Evolutionary conservation across 176 grass and related monocot genomes (phyloP).

Genomic region (sorghum (Sorghum bicolor)): DNA sequence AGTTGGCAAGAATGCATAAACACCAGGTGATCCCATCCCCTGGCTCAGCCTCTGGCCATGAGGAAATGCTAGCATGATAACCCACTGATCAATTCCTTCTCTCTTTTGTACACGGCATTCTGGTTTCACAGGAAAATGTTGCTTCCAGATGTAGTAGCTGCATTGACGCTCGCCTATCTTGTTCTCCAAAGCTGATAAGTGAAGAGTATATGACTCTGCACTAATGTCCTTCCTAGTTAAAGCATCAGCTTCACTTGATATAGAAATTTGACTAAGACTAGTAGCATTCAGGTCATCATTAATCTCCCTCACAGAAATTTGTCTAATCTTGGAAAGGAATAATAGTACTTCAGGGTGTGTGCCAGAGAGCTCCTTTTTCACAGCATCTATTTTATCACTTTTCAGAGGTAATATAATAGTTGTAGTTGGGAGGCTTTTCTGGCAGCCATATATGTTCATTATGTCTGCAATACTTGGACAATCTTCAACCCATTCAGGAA

Average conservation of each 20-base stretch:
- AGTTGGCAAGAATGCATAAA: conserved; percentile 58
- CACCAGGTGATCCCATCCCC: conserved; percentile 22
- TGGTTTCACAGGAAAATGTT: conserved; percentile 36
- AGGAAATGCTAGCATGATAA: conserved; percentile 47
- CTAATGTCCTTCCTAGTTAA: conserved; percentile 32
- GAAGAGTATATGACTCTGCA: conserved; percentile 43
- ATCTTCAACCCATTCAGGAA: conserved; percentile 69
- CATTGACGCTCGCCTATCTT: conserved; percentile 18
- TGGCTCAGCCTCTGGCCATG: conserved; percentile 39
- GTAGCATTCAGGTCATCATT: conserved; percentile 16
- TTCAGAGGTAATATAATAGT: conserved; percentile 72
- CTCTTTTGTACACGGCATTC: conserved; percentile 31
- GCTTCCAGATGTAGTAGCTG: conserved; percentile 56
- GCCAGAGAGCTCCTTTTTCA: conserved; percentile 49
- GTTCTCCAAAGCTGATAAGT: conserved; percentile 30
- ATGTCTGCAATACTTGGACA: conserved; percentile 45
- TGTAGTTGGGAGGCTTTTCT: conserved; percentile 54
- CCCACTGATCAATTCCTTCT: conserved; percentile 33
- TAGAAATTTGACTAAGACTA: conserved; percentile 38
- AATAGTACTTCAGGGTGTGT: conserved; percentile 49
- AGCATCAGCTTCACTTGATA: conserved; percentile 43
- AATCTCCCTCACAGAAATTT: conserved; percentile 33
- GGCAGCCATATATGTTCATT: conserved; percentile 36
- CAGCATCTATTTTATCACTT: conserved; percentile 35
- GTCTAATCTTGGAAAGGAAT: conserved; percentile 48